Percentiles rank a stretch among this genome's conserved stretches.
Evolutionary conservation across 768 basidiomycete species (phyloP).

Genomic region (Daedaleopsis sinensis): DNA sequence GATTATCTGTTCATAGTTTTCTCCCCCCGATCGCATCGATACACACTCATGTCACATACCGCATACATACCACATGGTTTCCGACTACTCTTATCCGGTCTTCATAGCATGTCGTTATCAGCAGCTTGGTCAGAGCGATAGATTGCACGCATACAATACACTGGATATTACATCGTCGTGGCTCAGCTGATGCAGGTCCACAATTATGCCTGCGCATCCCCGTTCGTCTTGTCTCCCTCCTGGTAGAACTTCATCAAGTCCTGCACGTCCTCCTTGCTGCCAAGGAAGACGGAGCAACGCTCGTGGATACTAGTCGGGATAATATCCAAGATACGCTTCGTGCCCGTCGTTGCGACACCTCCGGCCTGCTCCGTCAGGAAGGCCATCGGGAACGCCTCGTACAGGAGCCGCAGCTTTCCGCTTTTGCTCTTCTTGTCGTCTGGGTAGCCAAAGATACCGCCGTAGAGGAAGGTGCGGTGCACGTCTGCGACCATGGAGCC

Average conservation of each 20-base stretch:
- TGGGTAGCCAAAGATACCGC: slow-evolving; percentile 98
- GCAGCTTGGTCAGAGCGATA: neutral
- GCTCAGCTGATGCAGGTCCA: neutral
- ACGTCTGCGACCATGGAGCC: slow-evolving; percentile 99
- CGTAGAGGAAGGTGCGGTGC: slow-evolving; percentile 93
- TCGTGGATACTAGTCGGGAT: slow-evolving; percentile 87
- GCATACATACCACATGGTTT: neutral
- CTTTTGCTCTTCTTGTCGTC: slow-evolving; percentile 97
- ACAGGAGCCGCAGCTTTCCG: slow-evolving; percentile 92
- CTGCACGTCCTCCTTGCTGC: slow-evolving; percentile 89
- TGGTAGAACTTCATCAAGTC: slow-evolving; percentile 90
- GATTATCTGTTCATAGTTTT: neutral
- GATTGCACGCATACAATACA: neutral
- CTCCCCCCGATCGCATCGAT: neutral
- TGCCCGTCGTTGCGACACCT: slow-evolving; percentile 95
- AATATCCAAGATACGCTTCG: slow-evolving; percentile 91
- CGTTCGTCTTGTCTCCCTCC: slow-evolving; percentile 26
- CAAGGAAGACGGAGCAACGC: slow-evolving; percentile 91
- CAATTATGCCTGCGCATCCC: slow-evolving; percentile 19
- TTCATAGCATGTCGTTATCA: neutral
- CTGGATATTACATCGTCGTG: neutral
- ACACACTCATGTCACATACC: neutral
- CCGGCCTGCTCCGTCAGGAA: slow-evolving; percentile 96
- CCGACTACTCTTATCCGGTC: neutral
- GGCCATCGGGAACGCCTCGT: slow-evolving; percentile 99